These are phyloP conservation scores for Sporobolomyces pararoseus DNA, from an alignment of 768 basidiomycete species.

Conservation along the genomic window DNA sequence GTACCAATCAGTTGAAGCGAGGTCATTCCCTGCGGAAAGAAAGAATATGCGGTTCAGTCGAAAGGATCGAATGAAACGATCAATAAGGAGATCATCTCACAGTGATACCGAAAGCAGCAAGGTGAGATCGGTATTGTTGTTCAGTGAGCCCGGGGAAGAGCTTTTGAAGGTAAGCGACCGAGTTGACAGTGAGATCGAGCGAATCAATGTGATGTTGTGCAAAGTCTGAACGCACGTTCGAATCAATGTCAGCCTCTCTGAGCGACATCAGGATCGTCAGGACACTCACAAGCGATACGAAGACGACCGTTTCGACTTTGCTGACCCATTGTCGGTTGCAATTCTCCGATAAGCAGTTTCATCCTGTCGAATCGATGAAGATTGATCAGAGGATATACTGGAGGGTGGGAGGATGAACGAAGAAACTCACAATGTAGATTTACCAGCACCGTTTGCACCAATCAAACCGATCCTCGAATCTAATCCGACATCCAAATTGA, in stretches of 20 bases:
- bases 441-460: conserved; percentile 75
- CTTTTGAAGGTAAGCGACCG: conserved; percentile 86
- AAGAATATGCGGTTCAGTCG: too few species aligned
- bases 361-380: conserved; percentile 58
- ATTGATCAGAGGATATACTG: neutral
- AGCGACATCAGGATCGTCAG: neutral
- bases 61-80: too few species aligned
- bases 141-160: conserved; percentile 91
- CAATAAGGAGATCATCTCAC: conserved; percentile 51
- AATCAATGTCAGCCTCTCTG: neutral
- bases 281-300: conserved; percentile 63
- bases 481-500: conserved; percentile 88
- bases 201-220: conserved; percentile 96
- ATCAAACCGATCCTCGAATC: conserved; percentile 94
- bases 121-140: conserved; percentile 90
- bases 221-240: conserved; percentile 62
- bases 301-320: conserved; percentile 86
- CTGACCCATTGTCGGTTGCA: conserved; percentile 70
- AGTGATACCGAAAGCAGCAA: conserved; percentile 96
- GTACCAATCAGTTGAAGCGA: conserved; percentile 81
- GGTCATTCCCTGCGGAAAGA: conserved; percentile 37
- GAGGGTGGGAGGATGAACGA: too few species aligned
- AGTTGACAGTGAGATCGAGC: conserved; percentile 74
- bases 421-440: conserved; percentile 75
- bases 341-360: conserved; percentile 82